These are phyloP conservation scores for Solanum lycopersicoides DNA, from an alignment of 257 asterid species.

Conservation along the genomic window DNA sequence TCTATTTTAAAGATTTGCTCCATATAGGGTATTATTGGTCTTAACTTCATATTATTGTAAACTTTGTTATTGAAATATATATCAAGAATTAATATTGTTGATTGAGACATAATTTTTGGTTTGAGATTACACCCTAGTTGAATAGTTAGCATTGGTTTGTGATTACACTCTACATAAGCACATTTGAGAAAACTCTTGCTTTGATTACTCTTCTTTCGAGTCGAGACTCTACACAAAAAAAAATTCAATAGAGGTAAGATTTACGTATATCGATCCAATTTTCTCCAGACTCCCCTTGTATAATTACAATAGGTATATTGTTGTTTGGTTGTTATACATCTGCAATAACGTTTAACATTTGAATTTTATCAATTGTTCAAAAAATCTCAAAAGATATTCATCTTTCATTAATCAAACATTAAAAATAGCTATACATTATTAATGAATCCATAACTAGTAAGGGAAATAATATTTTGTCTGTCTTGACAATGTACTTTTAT, in stretches of 20 bases:
- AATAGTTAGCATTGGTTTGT: no score
- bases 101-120: no score
- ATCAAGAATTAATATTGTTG: no score
- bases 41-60: no score
- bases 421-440: neutral
- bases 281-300: neutral
- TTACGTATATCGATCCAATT: neutral
- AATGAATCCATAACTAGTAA: neutral
- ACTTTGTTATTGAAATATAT: no score
- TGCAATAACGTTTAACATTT: neutral
- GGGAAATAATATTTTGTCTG: neutral
- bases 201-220: neutral
- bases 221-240: no score
- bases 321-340: neutral
- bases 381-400: neutral
- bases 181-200: neutral
- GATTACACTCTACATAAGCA: neutral
- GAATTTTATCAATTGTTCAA: neutral
- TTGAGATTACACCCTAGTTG: no score
- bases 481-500: neutral
- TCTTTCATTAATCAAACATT: neutral
- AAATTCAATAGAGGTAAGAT: neutral
- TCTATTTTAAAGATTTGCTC: no score
- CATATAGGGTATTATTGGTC: no score
- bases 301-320: no score